phyloP scores from a whole-genome alignment of 805 yeast genomes.

The Teunomyces aglyptinius region DNA sequence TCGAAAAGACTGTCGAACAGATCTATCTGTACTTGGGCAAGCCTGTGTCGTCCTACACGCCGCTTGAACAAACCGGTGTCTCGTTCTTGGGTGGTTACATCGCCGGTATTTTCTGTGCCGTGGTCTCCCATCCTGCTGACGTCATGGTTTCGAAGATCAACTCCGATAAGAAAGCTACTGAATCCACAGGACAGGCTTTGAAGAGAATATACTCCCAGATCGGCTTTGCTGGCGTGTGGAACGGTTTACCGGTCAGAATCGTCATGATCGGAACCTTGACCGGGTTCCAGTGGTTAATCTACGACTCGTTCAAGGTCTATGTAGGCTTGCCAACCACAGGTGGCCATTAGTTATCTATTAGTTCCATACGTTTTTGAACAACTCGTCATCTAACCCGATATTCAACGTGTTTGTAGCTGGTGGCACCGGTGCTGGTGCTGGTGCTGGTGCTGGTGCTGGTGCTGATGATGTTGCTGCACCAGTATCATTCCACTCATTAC shows the following conservation, averaged over 20 bases:
- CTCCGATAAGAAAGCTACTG: constrained; percentile 63
- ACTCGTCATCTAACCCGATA: constrained; percentile 52
- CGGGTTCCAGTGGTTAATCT: constrained; percentile 94
- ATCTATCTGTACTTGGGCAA: constrained; percentile 75
- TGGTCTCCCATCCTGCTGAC: constrained; percentile 98
- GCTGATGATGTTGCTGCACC: constrained; percentile 11
- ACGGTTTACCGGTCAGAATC: constrained; percentile 90
- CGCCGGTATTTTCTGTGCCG: constrained; percentile 96
- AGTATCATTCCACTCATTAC: constrained; percentile 37
- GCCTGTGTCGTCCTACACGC: constrained; percentile 67
- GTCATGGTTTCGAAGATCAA: constrained; percentile 95
- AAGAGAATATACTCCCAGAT: constrained; percentile 74
- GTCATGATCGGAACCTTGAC: constrained; percentile 97
- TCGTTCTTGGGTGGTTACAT: constrained; percentile 94
- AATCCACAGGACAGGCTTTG: constrained; percentile 65
- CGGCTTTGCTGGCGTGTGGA: constrained; percentile 92
- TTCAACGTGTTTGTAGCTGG: constrained; percentile 11
- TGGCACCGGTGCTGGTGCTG: constrained; percentile 9
- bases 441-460: constrained; percentile 7
- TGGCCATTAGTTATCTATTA: constrained; percentile 31
- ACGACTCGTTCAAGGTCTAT: constrained; percentile 93
- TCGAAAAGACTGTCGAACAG: constrained; percentile 83
- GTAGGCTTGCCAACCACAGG: constrained; percentile 96
- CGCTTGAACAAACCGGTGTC: constrained; percentile 85
- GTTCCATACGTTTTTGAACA: constrained; percentile 70